Conservation (phyloP, 371 early-diverging fungal genomes). For the Blakeslea trispora region DNA sequence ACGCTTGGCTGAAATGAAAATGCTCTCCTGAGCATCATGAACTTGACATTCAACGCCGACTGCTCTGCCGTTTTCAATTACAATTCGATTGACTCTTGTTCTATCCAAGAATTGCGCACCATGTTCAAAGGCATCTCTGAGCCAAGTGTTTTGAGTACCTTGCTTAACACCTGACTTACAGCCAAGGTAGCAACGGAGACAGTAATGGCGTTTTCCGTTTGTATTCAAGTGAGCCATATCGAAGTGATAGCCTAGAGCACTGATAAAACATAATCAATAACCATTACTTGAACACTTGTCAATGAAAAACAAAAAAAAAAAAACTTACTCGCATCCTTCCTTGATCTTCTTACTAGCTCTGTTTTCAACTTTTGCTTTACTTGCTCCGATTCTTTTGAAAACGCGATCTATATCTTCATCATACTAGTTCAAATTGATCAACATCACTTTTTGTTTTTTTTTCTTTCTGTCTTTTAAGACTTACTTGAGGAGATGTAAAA, state of each 20-base stretch:
- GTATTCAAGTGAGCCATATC: slow-evolving; percentile 73
- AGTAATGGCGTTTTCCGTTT: slow-evolving; percentile 57
- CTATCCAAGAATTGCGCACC: slow-evolving; percentile 67
- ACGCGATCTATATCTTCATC: slow-evolving; percentile 56
- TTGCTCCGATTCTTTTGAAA: slow-evolving; percentile 58
- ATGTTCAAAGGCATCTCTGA: slow-evolving; percentile 63
- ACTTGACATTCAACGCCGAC: slow-evolving; percentile 52
- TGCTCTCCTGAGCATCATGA: slow-evolving; percentile 23
- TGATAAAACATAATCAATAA: slow-evolving; percentile 23
- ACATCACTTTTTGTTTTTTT: background rate
- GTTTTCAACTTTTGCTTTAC: slow-evolving; percentile 62
- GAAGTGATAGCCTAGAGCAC: slow-evolving; percentile 61
- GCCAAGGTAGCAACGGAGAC: slow-evolving; percentile 70
- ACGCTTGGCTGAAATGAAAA: slow-evolving; percentile 50
- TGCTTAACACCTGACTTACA: slow-evolving; percentile 77
- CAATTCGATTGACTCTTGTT: slow-evolving; percentile 56
- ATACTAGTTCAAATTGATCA: slow-evolving; percentile 17
- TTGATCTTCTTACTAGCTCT: slow-evolving; percentile 59
- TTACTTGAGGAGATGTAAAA: slow-evolving; percentile 49
- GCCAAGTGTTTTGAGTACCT: slow-evolving; percentile 66
- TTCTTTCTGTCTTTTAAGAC: background rate
- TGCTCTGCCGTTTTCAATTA: slow-evolving; percentile 52
- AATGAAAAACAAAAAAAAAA: background rate
- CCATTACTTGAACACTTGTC: too few relatives aligned
- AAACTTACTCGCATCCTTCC: slow-evolving; percentile 60